phyloP scores from a whole-genome alignment of 768 basidiomycete species.

The Suillus lakei region DNA sequence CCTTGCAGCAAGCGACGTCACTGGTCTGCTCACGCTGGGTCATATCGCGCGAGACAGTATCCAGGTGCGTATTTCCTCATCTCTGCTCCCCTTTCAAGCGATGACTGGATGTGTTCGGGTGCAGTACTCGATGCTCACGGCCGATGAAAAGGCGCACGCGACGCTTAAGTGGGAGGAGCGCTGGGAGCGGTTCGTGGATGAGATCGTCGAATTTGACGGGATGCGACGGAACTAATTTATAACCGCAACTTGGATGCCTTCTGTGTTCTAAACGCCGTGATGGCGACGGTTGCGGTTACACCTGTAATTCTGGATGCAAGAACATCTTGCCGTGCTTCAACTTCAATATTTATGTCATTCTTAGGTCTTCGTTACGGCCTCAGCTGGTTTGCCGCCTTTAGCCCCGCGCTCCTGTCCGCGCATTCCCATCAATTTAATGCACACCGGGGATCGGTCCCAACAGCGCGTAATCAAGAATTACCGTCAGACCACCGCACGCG shows the following conservation, averaged over 20 bases:
- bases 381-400: neutral
- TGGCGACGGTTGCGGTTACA: neutral
- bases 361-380: neutral
- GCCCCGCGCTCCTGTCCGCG: neutral
- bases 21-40: slow-evolving; percentile 64
- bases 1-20: slow-evolving; percentile 69
- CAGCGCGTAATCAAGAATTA: neutral
- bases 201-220: slow-evolving; percentile 24
- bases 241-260: neutral
- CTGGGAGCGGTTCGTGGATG: slow-evolving; percentile 53
- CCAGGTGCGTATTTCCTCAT: slow-evolving; percentile 29
- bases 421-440: neutral
- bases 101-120: slow-evolving; percentile 7
- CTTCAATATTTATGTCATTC: neutral
- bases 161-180: slow-evolving; percentile 49
- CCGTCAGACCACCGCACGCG: neutral
- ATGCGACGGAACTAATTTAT: neutral
- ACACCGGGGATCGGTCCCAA: neutral
- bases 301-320: neutral
- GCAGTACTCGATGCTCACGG: slow-evolving; percentile 58
- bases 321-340: neutral
- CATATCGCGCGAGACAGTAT: slow-evolving; percentile 76
- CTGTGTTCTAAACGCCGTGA: neutral
- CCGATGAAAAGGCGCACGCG: slow-evolving; percentile 49
- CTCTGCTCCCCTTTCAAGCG: neutral